A percentile compares a stretch with the other conserved stretches of the same genome.
These are phyloP conservation scores for Thermothelomyces thermophilus DNA, from an alignment of 2,329 filamentous ascomycete genomes.

Conservation along the genomic window DNA sequence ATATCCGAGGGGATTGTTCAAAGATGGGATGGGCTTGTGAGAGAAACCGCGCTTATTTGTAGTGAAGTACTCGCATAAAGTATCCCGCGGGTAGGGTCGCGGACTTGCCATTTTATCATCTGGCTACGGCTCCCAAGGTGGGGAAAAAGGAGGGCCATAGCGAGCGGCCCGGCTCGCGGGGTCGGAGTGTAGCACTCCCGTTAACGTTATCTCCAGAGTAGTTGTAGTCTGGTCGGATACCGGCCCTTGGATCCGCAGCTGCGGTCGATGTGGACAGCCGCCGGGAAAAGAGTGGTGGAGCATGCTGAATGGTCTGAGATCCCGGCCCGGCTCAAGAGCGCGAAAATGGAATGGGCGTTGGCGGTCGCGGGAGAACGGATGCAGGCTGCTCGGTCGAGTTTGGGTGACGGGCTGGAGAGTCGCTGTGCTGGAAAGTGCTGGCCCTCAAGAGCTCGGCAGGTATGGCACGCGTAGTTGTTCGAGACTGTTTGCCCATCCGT, in stretches of 20 bases:
- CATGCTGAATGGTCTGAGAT: not conserved
- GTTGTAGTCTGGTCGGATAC: slow-evolving; percentile 17
- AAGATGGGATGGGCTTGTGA: not conserved
- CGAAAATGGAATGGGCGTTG: not conserved
- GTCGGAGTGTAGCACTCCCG: not conserved
- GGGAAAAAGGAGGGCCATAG: slow-evolving; percentile 8
- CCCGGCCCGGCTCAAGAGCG: not conserved
- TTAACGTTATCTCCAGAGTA: no score
- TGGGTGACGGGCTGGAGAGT: no score
- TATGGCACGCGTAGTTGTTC: no score
- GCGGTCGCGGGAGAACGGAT: no score
- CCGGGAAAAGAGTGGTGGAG: slow-evolving; percentile 7
- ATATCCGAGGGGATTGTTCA: no score
- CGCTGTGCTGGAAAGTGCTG: no score
- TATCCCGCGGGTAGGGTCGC: not conserved
- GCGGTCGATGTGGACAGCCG: slow-evolving; percentile 8
- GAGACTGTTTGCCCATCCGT: no score
- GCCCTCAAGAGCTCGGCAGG: no score
- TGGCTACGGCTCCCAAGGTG: slow-evolving; percentile 1
- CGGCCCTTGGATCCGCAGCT: slow-evolving; percentile 24
- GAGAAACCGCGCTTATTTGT: no score
- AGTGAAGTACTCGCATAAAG: not conserved
- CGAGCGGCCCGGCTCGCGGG: slow-evolving; percentile 7
- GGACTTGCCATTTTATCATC: slow-evolving; percentile 4
- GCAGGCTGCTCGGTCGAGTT: no score